Conservation (phyloP, 306 rosid species). For the Cucurbita ficifolia region DNA sequence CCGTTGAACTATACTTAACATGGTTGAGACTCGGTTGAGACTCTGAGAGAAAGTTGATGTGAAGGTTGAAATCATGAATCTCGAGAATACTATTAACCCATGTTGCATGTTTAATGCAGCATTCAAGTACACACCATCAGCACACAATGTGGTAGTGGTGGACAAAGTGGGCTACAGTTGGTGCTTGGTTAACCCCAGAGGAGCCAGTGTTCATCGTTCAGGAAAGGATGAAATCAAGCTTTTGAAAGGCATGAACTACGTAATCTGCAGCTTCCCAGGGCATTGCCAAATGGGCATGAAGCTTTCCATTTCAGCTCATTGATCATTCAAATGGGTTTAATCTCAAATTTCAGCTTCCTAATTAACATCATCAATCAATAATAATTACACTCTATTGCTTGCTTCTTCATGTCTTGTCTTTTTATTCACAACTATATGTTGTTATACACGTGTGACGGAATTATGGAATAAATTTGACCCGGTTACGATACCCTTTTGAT, state of each 20-base stretch:
- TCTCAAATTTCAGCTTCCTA: too few relatives aligned
- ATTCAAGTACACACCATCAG: not conserved
- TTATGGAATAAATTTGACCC: too few relatives aligned
- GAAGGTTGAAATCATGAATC: too few relatives aligned
- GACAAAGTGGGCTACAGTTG: slow-evolving; percentile 6
- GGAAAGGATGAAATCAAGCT: slow-evolving; percentile 2
- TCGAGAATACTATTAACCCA: not conserved
- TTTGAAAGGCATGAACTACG: not conserved
- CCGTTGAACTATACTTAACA: too few relatives aligned
- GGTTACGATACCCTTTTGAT: too few relatives aligned
- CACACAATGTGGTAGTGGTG: not conserved
- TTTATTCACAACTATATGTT: too few relatives aligned
- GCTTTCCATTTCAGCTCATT: not conserved
- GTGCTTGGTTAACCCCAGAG: not conserved
- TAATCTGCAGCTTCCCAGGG: not conserved
- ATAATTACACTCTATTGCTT: too few relatives aligned
- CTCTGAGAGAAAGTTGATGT: too few relatives aligned
- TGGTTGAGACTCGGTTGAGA: too few relatives aligned
- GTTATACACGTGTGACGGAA: too few relatives aligned
- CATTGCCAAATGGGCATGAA: slow-evolving; percentile 3
- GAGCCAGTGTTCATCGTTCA: not conserved
- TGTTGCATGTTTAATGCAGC: not conserved
- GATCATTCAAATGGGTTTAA: not conserved
- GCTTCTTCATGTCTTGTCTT: too few relatives aligned
- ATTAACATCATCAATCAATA: not conserved